Conservation (phyloP, 179 eudicot species). For the Carnegiea gigantea region DNA sequence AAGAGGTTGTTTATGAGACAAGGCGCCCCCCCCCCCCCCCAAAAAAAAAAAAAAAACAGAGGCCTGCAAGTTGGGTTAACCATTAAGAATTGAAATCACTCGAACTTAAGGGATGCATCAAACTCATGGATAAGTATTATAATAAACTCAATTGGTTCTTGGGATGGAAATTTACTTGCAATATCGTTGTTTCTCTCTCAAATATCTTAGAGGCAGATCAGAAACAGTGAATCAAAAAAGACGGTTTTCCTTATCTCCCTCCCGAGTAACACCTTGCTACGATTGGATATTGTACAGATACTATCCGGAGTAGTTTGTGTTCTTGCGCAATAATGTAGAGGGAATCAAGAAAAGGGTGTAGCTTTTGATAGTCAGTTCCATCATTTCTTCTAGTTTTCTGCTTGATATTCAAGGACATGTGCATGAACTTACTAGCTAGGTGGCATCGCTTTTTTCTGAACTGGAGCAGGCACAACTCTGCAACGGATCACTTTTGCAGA, state of each 20-base stretch:
- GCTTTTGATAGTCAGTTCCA: not conserved
- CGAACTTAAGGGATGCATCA: too few relatives aligned
- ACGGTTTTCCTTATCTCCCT: not conserved
- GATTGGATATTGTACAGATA: not conserved
- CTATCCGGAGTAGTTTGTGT: not conserved
- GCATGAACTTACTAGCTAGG: conserved; percentile 4
- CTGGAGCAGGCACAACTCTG: not conserved
- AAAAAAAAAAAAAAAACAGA: too few relatives aligned
- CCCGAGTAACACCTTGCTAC: not conserved
- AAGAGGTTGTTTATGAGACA: too few relatives aligned
- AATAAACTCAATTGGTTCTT: not conserved
- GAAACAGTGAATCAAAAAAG: not conserved
- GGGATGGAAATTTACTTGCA: not conserved
- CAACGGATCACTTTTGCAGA: not conserved
- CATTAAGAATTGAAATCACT: too few relatives aligned
- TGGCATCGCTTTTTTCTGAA: not conserved
- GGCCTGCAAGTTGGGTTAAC: too few relatives aligned
- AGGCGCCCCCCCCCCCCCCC: too few relatives aligned
- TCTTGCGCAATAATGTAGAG: conserved; percentile 22
- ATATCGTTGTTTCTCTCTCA: not conserved
- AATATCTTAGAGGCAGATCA: not conserved
- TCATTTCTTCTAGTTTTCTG: not conserved
- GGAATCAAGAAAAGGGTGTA: conserved; percentile 19
- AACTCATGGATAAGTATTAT: too few relatives aligned
- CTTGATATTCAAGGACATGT: conserved; percentile 13